Conservation (phyloP, 192 early-diverging fungal genomes). For the Funneliformis geosporum region DNA sequence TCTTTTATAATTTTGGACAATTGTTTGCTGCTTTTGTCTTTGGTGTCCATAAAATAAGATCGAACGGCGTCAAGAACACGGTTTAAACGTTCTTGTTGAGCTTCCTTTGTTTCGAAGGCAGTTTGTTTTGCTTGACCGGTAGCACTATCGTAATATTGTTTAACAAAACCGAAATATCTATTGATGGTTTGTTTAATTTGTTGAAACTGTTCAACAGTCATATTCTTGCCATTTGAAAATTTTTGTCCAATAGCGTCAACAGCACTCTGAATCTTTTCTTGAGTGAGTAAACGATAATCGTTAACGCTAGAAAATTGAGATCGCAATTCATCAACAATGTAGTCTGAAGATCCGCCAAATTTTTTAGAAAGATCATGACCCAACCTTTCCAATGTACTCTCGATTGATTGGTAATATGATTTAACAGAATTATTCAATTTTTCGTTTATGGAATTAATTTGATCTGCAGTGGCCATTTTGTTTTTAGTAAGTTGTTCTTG, state of each 20-base stretch:
- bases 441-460: background rate
- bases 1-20: background rate
- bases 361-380: background rate
- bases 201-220: slow-evolving; percentile 21
- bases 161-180: background rate
- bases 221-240: background rate
- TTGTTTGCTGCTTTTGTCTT: background rate
- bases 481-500: slow-evolving; percentile 4
- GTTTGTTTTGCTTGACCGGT: slow-evolving; percentile 1
- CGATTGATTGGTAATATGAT: background rate
- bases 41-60: background rate
- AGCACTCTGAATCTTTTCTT: slow-evolving; percentile 16
- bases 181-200: background rate
- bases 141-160: background rate
- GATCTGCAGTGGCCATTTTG: background rate
- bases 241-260: slow-evolving; percentile 22
- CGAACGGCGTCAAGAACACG: background rate
- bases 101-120: background rate
- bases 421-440: slow-evolving; percentile 9
- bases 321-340: background rate
- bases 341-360: background rate
- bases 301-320: slow-evolving; percentile 2
- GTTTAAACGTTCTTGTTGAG: slow-evolving; percentile 20
- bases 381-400: background rate
- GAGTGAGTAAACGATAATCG: slow-evolving; percentile 8